Base-by-base conservation (phyloP, 1,284 basidiomycete species). In the Tilletia horrida region DNA sequence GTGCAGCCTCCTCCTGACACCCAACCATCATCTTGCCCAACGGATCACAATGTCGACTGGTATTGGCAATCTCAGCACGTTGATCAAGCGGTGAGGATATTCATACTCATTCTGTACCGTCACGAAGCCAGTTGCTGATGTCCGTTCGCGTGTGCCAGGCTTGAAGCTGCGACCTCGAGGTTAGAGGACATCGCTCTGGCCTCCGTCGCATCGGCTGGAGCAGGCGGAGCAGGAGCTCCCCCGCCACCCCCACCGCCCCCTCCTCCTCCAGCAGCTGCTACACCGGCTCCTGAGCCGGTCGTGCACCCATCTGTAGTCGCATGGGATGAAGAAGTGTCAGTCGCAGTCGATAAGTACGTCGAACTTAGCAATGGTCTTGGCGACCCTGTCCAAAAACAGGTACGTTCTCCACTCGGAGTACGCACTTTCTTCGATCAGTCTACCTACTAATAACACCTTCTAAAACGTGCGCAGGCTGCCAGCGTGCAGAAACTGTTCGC, bases 101-200 rank as follows among this genome's bases (percentile, higher is more conserved):
- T 8, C 21, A 11, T 7, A 25, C 8, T 8, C n/a, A 25, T 11
- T 25, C 29, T 16, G 31, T 16, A 45, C 0, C 62, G 21, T 29
- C 13, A 8, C 29, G 25, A 7, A n/a, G 18, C 27, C 47, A 16
- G 6, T n/a, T n/a, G 61, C 40, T 25, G 42, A 27, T n/a, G 11
- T 23, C n/a, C 48, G 25, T 45, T 3, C 16, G 29, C 40, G 57
- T 29, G 31, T 48, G 3, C 44, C 63, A 80, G 78, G 47, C 74
- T 81, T 29, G 91, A 95, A 85, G 95, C 96, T 57, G 92, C 93
- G 2, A 94, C 93, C 8, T 93, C 92, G 63, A 88, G 95, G 65
- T 88, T 98, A 31, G 95, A 98, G 83, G 95, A 98, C 81, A 86
- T 97, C 69, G 91, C 90, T 65, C 83, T 85, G 68, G 84, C 85